Conservation (phyloP, 2,329 filamentous ascomycete species). For the Meredithiella fracta region DNA sequence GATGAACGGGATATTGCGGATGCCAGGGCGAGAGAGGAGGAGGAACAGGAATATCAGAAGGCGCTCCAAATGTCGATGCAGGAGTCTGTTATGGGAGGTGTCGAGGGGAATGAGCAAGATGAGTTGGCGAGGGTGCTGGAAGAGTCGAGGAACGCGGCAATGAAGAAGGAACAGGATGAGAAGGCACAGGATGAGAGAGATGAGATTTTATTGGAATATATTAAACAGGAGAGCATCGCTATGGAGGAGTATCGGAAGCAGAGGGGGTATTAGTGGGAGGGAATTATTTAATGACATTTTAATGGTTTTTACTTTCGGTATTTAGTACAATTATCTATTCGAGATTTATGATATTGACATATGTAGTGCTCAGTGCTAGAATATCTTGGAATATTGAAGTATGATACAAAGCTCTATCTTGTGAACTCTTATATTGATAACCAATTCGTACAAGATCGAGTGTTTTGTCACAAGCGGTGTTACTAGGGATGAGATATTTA, state of each 20-base stretch:
- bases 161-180: background rate
- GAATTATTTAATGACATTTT: background rate
- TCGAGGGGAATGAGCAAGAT: background rate
- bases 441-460: too few species aligned
- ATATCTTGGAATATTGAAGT: too few species aligned
- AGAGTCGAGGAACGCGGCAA: background rate
- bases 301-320: background rate
- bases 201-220: slow-evolving; percentile 7
- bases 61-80: background rate
- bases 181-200: slow-evolving; percentile 4
- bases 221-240: slow-evolving; percentile 7
- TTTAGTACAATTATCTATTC: background rate
- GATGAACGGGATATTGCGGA: background rate
- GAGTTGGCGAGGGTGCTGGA: slow-evolving; percentile 1
- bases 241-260: slow-evolving; percentile 4
- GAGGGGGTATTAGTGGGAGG: background rate
- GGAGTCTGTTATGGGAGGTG: background rate
- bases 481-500: too few species aligned
- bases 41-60: background rate
- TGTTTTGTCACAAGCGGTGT: too few species aligned
- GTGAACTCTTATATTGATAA: too few species aligned
- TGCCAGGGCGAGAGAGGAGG: background rate
- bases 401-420: too few species aligned
- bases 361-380: too few species aligned
- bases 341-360: background rate